A percentile compares a stretch with the other conserved stretches of the same genome.
Conservation (phyloP, 148 eudicot genomes). For the Fallopia convolvulus region DNA sequence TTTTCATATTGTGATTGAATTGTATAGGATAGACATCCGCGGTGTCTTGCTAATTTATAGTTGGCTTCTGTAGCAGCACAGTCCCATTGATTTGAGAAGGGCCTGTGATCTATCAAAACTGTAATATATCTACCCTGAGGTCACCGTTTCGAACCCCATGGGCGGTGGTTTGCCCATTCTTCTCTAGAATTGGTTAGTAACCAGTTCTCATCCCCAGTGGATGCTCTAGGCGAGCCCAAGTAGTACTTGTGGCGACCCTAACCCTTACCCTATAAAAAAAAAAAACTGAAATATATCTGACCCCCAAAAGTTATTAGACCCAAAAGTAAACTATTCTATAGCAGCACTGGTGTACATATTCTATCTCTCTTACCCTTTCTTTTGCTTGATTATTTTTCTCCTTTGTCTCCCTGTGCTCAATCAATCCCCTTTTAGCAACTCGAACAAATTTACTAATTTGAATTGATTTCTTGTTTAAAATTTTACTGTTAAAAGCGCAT, state of each 20-base stretch:
- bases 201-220: too few species aligned
- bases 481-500: not conserved
- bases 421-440: conserved; percentile 1
- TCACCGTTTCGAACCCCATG: too few species aligned
- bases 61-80: not conserved
- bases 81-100: not conserved
- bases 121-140: too few species aligned
- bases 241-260: too few species aligned
- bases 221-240: too few species aligned
- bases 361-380: not conserved
- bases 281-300: too few species aligned
- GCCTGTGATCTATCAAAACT: not conserved
- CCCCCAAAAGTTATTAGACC: not conserved
- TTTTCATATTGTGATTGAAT: not conserved
- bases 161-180: too few species aligned
- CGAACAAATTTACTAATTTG: not conserved
- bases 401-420: not conserved
- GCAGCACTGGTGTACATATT: not conserved
- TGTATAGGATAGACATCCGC: not conserved
- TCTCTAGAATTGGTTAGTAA: too few species aligned
- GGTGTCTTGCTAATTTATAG: not conserved
- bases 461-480: not conserved
- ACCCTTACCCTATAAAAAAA: too few species aligned
- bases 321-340: not conserved
- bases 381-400: not conserved